A percentile compares a stretch with the other conserved stretches of the same genome.
Evolutionary conservation across 2,329 filamentous ascomycete genomes (phyloP).

Genomic region (Ascochyta lentis): DNA sequence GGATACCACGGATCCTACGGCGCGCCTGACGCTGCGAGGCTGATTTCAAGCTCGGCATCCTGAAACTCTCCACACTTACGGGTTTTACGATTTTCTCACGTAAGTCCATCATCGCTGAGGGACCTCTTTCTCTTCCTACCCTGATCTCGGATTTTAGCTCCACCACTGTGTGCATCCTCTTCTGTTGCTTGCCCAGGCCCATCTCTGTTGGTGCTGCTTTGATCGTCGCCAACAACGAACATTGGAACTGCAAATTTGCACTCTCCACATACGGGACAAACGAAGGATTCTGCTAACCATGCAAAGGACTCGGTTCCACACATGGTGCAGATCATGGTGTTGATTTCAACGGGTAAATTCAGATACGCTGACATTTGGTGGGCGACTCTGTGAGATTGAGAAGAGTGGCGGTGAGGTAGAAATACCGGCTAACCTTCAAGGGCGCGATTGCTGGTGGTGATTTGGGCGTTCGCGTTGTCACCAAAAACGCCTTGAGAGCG

Average conservation of each 20-base stretch:
- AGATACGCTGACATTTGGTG: slow-evolving; percentile 18
- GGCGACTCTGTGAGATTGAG: neutral
- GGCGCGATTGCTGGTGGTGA: neutral
- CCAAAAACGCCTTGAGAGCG: neutral
- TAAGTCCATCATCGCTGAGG: neutral
- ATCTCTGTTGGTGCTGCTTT: neutral
- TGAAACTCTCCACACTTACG: neutral
- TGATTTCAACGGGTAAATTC: slow-evolving; percentile 8
- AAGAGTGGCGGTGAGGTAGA: no score
- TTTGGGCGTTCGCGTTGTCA: neutral
- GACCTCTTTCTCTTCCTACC: neutral
- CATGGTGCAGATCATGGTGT: slow-evolving; percentile 16
- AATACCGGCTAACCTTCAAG: neutral
- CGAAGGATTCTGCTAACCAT: slow-evolving; percentile 22
- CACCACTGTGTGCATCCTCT: neutral
- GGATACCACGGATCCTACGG: no score
- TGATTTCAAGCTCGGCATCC: no score
- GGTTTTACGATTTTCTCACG: neutral
- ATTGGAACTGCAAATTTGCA: neutral
- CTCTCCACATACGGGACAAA: slow-evolving; percentile 17
- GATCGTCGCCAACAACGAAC: no score
- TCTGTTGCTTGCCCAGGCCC: no score
- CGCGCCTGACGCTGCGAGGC: no score
- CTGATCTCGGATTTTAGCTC: no score
- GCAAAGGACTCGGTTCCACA: slow-evolving; percentile 15